phyloP scores from a whole-genome alignment of 2,329 filamentous ascomycete species.

The Karstenula rhodostoma region DNA sequence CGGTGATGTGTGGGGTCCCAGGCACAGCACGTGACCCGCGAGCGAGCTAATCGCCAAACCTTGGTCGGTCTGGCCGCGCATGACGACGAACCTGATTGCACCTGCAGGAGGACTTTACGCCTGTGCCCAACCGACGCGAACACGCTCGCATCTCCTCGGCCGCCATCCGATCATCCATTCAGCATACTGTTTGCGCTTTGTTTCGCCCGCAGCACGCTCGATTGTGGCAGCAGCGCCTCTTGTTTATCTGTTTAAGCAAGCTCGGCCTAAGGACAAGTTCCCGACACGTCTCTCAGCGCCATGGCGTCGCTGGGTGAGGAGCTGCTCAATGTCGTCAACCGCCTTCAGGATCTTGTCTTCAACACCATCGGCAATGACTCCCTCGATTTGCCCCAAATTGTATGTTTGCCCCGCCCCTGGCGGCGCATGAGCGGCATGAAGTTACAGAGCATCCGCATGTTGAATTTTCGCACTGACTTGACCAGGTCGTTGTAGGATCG shows the following conservation, averaged over 20 bases:
- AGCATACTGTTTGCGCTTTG: neutral
- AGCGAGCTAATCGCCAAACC: conserved; percentile 7
- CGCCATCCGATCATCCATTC: neutral
- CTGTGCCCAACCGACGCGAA: conserved; percentile 3
- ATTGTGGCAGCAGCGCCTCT: conserved; percentile 15
- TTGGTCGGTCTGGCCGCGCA: conserved; percentile 9
- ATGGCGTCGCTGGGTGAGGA: conserved; percentile 98
- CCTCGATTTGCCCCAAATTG: conserved; percentile 96
- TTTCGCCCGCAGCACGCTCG: neutral
- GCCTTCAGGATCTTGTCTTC: conserved; percentile 97
- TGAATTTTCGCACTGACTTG: conserved; percentile 23
- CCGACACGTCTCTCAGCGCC: conserved; percentile 34
- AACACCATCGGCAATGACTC: conserved; percentile 99
- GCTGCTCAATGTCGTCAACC: conserved; percentile 94
- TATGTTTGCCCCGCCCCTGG: conserved; percentile 69
- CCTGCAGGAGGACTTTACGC: neutral
- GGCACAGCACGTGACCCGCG: conserved; percentile 3
- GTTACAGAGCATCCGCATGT: neutral
- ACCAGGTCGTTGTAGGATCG: conserved; percentile 95
- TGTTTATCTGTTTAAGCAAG: conserved; percentile 38
- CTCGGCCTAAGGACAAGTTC: conserved; percentile 30
- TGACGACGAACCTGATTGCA: conserved; percentile 12
- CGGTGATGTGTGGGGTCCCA: conserved; percentile 1
- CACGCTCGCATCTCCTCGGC: conserved; percentile 8
- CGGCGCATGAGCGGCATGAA: conserved; percentile 22